These are phyloP conservation scores for Fusarium compactum DNA, from an alignment of 2,329 filamentous ascomycete species.

Conservation along the genomic window DNA sequence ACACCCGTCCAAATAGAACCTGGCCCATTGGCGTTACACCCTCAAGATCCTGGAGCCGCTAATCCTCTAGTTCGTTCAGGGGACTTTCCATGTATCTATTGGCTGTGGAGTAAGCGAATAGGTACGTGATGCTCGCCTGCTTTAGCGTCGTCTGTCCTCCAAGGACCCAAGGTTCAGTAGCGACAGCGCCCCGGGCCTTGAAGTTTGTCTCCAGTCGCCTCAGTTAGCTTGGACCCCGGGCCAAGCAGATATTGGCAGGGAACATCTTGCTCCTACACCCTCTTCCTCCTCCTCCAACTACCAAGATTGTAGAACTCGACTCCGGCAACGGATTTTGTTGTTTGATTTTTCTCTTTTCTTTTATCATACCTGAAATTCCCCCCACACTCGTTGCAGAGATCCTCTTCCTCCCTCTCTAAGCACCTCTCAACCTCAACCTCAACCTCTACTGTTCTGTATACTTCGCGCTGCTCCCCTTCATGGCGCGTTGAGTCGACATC, in stretches of 20 bases:
- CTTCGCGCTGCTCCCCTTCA: slow-evolving; percentile 32
- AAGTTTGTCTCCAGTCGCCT: slow-evolving; percentile 12
- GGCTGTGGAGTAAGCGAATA: slow-evolving; percentile 32
- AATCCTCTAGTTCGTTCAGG: slow-evolving; percentile 36
- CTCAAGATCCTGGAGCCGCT: slow-evolving; percentile 41
- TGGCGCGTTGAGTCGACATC: slow-evolving; percentile 46
- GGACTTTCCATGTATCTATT: slow-evolving; percentile 34
- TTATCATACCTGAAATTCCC: slow-evolving; percentile 15
- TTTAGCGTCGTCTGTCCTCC: slow-evolving; percentile 36
- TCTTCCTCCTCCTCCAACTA: slow-evolving; percentile 26
- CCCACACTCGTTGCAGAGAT: slow-evolving; percentile 31
- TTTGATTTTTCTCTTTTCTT: slow-evolving; percentile 17
- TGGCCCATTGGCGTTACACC: slow-evolving; percentile 48
- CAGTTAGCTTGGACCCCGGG: slow-evolving; percentile 36
- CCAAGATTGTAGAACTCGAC: slow-evolving; percentile 41
- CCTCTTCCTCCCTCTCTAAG: slow-evolving; percentile 31
- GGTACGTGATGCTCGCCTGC: slow-evolving; percentile 42
- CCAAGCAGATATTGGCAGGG: slow-evolving; percentile 17
- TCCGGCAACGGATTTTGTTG: slow-evolving; percentile 39
- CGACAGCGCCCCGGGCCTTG: slow-evolving; percentile 38
- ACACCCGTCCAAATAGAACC: slow-evolving; percentile 35
- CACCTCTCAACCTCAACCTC: slow-evolving; percentile 3
- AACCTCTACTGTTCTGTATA: slow-evolving; percentile 7
- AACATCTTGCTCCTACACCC: slow-evolving; percentile 35
- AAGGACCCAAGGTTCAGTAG: slow-evolving; percentile 31